These are phyloP conservation scores for Aquilaria yunnanensis DNA, from an alignment of 345 rosid genomes.

Conservation along the genomic window DNA sequence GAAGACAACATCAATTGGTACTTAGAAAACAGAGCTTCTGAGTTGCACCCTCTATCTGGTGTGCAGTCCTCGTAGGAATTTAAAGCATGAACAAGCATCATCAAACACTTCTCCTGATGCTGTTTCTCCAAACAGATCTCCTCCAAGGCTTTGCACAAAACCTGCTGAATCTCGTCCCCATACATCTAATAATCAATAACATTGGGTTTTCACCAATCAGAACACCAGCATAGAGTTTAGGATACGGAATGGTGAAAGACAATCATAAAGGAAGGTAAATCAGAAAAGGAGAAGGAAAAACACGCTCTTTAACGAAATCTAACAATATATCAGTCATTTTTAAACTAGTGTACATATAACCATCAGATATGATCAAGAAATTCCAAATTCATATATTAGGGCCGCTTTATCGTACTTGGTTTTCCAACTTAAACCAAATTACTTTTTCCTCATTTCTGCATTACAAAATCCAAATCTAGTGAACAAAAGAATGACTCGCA, in stretches of 20 bases:
- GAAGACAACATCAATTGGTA: conserved; percentile 76
- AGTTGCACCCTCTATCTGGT: conserved; percentile 20
- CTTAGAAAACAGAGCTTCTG: conserved; percentile 45
- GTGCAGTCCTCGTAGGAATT: conserved; percentile 35
- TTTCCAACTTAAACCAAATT: too few relatives aligned
- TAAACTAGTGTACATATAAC: too few relatives aligned
- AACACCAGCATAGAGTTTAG: not conserved
- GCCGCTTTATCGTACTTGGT: too few relatives aligned
- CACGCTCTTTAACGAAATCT: not conserved
- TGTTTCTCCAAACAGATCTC: conserved; percentile 51
- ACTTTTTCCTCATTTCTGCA: too few relatives aligned
- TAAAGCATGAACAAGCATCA: conserved; percentile 50
- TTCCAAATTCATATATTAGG: too few relatives aligned
- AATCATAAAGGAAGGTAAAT: not conserved
- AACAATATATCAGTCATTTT: too few relatives aligned
- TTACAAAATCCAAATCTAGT: too few relatives aligned
- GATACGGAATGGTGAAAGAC: too few relatives aligned
- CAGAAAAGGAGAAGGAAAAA: not conserved
- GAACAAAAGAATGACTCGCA: too few relatives aligned
- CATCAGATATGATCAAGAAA: too few relatives aligned
- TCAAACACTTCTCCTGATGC: conserved; percentile 72
- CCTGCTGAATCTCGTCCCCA: conserved; percentile 52
- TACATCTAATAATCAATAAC: conserved; percentile 21
- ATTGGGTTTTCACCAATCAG: conserved; percentile 1
- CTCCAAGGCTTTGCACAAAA: conserved; percentile 60